phyloP scores from a whole-genome alignment of 2,329 filamentous ascomycete genomes.

The Pseudogymnoascus verrucosus region DNA sequence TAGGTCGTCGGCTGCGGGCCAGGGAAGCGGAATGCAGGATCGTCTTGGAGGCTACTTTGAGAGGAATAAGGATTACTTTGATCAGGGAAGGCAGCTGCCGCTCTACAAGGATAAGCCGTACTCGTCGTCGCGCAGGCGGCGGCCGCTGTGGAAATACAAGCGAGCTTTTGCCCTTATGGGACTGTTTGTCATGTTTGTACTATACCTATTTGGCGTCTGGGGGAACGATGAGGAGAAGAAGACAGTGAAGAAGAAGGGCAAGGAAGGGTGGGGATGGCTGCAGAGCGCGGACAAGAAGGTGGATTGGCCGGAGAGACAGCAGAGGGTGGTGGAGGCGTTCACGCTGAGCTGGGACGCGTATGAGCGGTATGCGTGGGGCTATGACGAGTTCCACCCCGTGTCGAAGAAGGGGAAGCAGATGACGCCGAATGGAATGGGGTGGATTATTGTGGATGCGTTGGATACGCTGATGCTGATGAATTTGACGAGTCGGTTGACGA shows the following conservation, averaged over 20 bases:
- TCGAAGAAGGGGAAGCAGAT: conserved; percentile 75
- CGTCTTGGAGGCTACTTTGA: conserved; percentile 60
- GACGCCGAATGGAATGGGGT: conserved; percentile 82
- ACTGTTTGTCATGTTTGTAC: conserved; percentile 45
- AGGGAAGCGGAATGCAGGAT: conserved; percentile 44
- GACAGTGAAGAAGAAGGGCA: conserved; percentile 21
- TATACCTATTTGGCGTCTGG: conserved; percentile 64
- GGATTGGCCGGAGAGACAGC: conserved; percentile 71
- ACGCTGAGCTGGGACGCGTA: conserved; percentile 89
- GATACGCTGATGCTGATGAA: conserved; percentile 99
- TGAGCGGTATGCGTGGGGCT: conserved; percentile 86
- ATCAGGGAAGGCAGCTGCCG: conserved; percentile 49
- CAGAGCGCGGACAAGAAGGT: conserved; percentile 43
- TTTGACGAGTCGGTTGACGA: conserved; percentile 71
- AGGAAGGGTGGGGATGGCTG: conserved; percentile 51
- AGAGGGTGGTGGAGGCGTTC: conserved; percentile 83
- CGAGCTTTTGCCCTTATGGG: conserved; percentile 45
- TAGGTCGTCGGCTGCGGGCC: conserved; percentile 26
- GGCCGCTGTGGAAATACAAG: conserved; percentile 56
- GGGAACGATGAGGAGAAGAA: conserved; percentile 22
- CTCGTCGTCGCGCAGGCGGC: conserved; percentile 49
- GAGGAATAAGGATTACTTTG: conserved; percentile 27
- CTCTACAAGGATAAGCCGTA: conserved; percentile 99
- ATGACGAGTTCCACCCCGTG: conserved; percentile 80
- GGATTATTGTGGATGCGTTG: conserved; percentile 95